These are phyloP conservation scores for Amphichorda felina DNA, from an alignment of 2,329 filamentous ascomycete species.

Conservation along the genomic window DNA sequence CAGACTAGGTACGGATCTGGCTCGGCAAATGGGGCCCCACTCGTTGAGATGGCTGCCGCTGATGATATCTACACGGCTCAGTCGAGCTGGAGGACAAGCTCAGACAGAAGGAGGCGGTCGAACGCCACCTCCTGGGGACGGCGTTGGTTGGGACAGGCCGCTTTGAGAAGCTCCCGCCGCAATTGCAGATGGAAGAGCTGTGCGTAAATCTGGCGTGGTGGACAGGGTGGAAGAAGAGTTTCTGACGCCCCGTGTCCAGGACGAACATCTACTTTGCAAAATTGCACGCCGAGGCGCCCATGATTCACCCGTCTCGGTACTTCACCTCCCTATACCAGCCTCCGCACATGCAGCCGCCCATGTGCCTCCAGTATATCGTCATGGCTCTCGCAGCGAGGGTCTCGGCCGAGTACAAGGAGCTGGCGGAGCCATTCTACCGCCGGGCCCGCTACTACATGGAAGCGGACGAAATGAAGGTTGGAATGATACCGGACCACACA, in stretches of 20 bases:
- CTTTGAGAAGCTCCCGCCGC: conserved; percentile 15
- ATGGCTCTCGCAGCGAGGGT: conserved; percentile 62
- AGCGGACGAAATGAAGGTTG: conserved; percentile 63
- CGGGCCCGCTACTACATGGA: conserved; percentile 74
- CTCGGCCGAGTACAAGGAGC: conserved; percentile 53
- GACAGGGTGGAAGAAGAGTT: not conserved
- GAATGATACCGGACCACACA: conserved; percentile 2
- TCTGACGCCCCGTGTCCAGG: not conserved
- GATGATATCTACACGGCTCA: conserved; percentile 3
- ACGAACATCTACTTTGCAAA: conserved; percentile 53
- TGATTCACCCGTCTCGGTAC: conserved; percentile 66
- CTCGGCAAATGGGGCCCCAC: no score
- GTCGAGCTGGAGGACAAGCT: conserved; percentile 11
- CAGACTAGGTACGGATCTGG: conserved; percentile 9
- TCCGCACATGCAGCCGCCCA: conserved; percentile 63
- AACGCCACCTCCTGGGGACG: conserved; percentile 4
- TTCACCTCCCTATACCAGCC: conserved; percentile 56
- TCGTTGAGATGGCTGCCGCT: no score
- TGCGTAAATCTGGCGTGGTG: conserved; percentile 3
- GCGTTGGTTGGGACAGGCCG: conserved; percentile 12
- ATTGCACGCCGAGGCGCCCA: conserved; percentile 56
- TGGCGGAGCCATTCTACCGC: conserved; percentile 67
- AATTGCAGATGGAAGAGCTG: conserved; percentile 14
- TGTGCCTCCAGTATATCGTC: conserved; percentile 71
- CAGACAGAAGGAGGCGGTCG: conserved; percentile 6